Conservation (phyloP, 2,329 filamentous ascomycete genomes). For the Scytalidium sp. region DNA sequence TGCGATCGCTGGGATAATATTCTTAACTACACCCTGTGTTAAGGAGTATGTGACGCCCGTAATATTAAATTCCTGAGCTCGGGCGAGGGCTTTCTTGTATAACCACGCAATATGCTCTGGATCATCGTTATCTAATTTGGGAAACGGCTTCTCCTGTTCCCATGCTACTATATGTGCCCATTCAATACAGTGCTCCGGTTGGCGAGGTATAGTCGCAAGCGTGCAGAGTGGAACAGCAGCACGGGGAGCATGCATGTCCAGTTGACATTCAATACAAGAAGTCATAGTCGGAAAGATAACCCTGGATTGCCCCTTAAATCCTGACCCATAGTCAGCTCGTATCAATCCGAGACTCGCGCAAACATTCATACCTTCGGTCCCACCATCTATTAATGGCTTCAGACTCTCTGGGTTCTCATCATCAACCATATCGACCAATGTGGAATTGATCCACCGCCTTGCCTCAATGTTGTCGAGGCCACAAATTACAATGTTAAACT, state of each 20-base stretch:
- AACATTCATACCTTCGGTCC: slow-evolving; percentile 69
- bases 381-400: slow-evolving; percentile 94
- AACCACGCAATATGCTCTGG: slow-evolving; percentile 98
- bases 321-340: slow-evolving; percentile 32
- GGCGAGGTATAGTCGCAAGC: slow-evolving; percentile 90
- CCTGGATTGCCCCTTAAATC: slow-evolving; percentile 94
- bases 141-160: slow-evolving; percentile 82
- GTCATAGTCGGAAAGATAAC: slow-evolving; percentile 91
- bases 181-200: slow-evolving; percentile 97
- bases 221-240: slow-evolving; percentile 97
- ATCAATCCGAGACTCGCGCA: background rate
- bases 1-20: slow-evolving; percentile 97
- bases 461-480: slow-evolving; percentile 97
- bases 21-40: slow-evolving; percentile 97
- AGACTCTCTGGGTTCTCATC: slow-evolving; percentile 76
- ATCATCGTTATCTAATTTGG: slow-evolving; percentile 89
- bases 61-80: slow-evolving; percentile 87
- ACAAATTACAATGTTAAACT: slow-evolving; percentile 91
- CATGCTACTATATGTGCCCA: slow-evolving; percentile 99
- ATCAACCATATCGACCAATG: slow-evolving; percentile 86
- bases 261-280: slow-evolving; percentile 95
- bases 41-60: slow-evolving; percentile 89
- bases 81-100: slow-evolving; percentile 76
- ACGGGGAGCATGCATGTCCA: slow-evolving; percentile 97
- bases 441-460: slow-evolving; percentile 97